Evolutionary conservation across 805 yeast genomes (phyloP).

Genomic region (Suhomyces vadensis): DNA sequence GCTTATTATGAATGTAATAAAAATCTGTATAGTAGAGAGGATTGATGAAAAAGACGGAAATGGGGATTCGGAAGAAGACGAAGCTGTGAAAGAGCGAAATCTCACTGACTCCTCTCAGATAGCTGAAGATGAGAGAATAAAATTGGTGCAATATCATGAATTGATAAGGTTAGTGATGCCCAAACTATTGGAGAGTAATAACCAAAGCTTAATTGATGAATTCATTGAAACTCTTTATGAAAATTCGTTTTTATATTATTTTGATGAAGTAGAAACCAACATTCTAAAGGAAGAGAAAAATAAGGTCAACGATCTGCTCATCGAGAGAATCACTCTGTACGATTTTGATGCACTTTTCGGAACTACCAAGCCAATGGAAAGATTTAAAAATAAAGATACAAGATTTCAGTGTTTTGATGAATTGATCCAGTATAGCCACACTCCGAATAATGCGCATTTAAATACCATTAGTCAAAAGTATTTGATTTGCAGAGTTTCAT

Average conservation of each 20-base stretch:
- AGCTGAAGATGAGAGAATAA: slow-evolving; percentile 41
- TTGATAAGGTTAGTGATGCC: slow-evolving; percentile 47
- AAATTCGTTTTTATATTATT: slow-evolving; percentile 59
- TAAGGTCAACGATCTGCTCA: slow-evolving; percentile 30
- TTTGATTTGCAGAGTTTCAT: slow-evolving; percentile 57
- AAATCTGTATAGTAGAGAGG: slow-evolving; percentile 40
- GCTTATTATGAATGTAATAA: slow-evolving; percentile 41
- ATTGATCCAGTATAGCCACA: slow-evolving; percentile 45
- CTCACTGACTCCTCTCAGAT: slow-evolving; percentile 10
- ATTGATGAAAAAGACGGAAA: slow-evolving; percentile 12
- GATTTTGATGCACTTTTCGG: slow-evolving; percentile 58
- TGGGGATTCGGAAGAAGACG: slow-evolving; percentile 14
- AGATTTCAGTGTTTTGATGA: slow-evolving; percentile 56
- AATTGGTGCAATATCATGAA: slow-evolving; percentile 43
- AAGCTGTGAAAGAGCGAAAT: too few species aligned
- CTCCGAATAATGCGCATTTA: slow-evolving; percentile 18
- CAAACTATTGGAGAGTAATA: slow-evolving; percentile 23
- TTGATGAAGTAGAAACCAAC: slow-evolving; percentile 52
- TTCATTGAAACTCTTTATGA: slow-evolving; percentile 55
- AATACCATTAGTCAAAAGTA: slow-evolving; percentile 28
- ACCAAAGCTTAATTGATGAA: slow-evolving; percentile 34
- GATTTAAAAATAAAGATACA: slow-evolving; percentile 46
- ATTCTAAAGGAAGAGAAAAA: slow-evolving; percentile 7
- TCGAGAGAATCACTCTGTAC: slow-evolving; percentile 39
- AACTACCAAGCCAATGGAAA: slow-evolving; percentile 52